phyloP scores from a whole-genome alignment of 2,329 filamentous ascomycete genomes.

The Hymenoscyphus linearis region DNA sequence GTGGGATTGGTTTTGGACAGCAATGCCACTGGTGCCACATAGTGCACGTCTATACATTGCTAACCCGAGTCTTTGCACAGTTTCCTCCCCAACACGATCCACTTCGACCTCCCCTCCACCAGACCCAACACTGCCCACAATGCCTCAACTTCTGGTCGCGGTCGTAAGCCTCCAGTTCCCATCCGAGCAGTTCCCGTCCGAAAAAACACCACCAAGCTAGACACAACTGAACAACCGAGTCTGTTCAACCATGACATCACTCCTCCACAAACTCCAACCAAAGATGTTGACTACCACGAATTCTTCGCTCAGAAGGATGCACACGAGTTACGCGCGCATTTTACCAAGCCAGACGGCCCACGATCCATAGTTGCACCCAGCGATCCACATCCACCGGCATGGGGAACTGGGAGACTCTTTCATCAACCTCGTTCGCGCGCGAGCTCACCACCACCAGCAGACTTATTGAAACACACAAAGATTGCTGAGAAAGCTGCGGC shows the following conservation, averaged over 20 bases:
- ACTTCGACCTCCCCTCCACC: conserved; percentile 65
- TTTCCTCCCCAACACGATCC: conserved; percentile 86
- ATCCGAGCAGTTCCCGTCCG: neutral
- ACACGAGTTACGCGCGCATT: conserved; percentile 45
- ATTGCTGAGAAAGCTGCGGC: conserved; percentile 52
- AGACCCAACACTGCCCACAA: conserved; percentile 33
- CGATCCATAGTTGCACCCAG: conserved; percentile 57
- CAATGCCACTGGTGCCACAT: neutral
- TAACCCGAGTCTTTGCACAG: conserved; percentile 40
- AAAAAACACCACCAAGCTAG: conserved; percentile 38
- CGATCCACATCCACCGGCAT: conserved; percentile 70
- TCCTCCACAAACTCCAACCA: conserved; percentile 31
- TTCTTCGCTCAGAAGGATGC: conserved; percentile 55
- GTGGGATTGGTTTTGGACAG: neutral
- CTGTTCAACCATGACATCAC: conserved; percentile 31
- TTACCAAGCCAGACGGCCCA: conserved; percentile 43
- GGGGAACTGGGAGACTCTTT: conserved; percentile 48
- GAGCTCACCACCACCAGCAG: conserved; percentile 67
- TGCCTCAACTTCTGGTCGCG: neutral
- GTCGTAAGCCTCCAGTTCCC: neutral
- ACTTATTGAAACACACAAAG: conserved; percentile 64
- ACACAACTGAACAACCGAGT: conserved; percentile 47
- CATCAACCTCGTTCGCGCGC: conserved; percentile 70
- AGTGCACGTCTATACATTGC: conserved; percentile 2
- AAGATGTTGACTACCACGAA: conserved; percentile 37